These are phyloP conservation scores for Trichoderma parareesei DNA, from an alignment of 495 filamentous ascomycete genomes.

Conservation along the genomic window DNA sequence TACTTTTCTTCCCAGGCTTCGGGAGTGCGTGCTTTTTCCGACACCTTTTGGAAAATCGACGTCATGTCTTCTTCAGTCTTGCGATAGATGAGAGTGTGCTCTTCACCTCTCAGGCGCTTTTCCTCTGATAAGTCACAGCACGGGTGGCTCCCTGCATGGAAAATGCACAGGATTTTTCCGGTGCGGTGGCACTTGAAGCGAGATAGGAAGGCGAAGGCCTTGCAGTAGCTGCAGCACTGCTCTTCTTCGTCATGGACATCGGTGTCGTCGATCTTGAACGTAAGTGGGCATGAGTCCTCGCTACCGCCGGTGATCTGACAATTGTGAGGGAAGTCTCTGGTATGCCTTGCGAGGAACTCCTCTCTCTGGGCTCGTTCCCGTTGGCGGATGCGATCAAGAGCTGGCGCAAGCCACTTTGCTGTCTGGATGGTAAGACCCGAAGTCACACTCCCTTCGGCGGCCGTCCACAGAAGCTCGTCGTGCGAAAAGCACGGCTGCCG, in stretches of 20 bases:
- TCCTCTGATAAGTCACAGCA: conserved; percentile 64
- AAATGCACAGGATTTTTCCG: conserved; percentile 68
- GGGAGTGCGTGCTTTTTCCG: conserved; percentile 77
- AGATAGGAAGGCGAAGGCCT: conserved; percentile 84
- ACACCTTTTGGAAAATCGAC: conserved; percentile 61
- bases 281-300: conserved; percentile 32
- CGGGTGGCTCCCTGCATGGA: conserved; percentile 66
- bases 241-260: conserved; percentile 85
- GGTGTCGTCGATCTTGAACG: conserved; percentile 50
- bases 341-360: conserved; percentile 58
- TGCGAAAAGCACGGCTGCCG: conserved; percentile 95
- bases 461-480: conserved; percentile 90
- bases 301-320: conserved; percentile 36
- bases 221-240: conserved; percentile 77
- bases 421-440: conserved; percentile 81
- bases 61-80: conserved; percentile 63
- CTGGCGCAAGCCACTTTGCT: conserved; percentile 87
- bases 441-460: conserved; percentile 52
- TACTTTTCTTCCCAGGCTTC: conserved; percentile 90
- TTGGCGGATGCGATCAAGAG: conserved; percentile 64
- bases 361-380: conserved; percentile 64
- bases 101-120: conserved; percentile 50
- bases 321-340: conserved; percentile 37
- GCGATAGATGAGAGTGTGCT: conserved; percentile 66
- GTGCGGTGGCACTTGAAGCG: conserved; percentile 75